Evolutionary conservation across 176 grass and related monocot species (phyloP).

Genomic region (Carex cristatella): DNA sequence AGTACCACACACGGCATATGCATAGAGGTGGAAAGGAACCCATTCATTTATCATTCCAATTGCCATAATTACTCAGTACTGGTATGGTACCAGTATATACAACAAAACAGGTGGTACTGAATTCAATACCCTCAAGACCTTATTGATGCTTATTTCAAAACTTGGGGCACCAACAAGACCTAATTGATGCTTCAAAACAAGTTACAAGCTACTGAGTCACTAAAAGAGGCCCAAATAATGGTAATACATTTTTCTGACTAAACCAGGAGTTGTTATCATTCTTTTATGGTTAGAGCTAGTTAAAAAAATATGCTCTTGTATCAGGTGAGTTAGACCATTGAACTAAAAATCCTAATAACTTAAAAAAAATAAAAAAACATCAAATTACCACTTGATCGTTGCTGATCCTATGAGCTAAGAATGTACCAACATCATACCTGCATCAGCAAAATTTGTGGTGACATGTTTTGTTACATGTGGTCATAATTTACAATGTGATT

Average conservation of each 20-base stretch:
- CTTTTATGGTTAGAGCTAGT: neutral
- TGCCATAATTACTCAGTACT: neutral
- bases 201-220: neutral
- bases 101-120: neutral
- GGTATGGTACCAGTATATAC: neutral
- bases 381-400: slow-evolving; percentile 38
- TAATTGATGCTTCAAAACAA: neutral
- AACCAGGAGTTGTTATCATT: neutral
- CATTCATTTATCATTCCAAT: neutral
- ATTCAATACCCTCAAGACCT: neutral
- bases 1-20: neutral
- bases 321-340: neutral
- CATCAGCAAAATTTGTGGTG: neutral
- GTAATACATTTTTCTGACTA: neutral
- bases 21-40: neutral
- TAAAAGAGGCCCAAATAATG: neutral
- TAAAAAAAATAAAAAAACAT: neutral
- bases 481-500: neutral
- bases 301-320: neutral
- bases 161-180: neutral
- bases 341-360: neutral
- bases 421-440: slow-evolving; percentile 50
- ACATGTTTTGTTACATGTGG: neutral
- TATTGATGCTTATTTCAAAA: neutral
- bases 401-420: slow-evolving; percentile 29